Evolutionary conservation across 768 basidiomycete species (phyloP).

Genomic region (Hericium rajendrae): DNA sequence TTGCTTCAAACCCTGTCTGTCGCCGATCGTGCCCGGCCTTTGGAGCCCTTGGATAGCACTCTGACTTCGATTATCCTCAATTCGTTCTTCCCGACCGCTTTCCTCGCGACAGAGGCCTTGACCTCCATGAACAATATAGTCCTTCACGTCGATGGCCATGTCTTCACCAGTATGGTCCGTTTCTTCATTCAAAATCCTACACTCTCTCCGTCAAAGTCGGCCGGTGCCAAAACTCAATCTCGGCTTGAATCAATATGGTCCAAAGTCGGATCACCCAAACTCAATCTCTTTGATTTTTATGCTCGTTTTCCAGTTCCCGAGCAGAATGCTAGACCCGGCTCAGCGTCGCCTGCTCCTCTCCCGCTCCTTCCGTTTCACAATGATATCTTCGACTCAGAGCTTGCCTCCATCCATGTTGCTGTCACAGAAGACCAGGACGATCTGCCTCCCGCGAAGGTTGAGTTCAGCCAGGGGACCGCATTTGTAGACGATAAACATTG

Average conservation of each 20-base stretch:
- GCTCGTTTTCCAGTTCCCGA: no score
- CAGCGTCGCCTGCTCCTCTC: slow-evolving; percentile 1
- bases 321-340: slow-evolving; percentile 17
- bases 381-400: slow-evolving; percentile 31
- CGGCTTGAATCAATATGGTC: slow-evolving; percentile 3
- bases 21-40: slow-evolving; percentile 11
- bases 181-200: slow-evolving; percentile 18
- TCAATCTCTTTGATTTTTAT: no score
- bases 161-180: slow-evolving; percentile 38
- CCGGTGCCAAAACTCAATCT: no score
- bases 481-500: slow-evolving; percentile 50
- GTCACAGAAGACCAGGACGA: slow-evolving; percentile 14
- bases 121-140: slow-evolving; percentile 15
- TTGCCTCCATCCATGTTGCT: slow-evolving; percentile 25
- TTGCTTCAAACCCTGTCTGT: slow-evolving; percentile 12
- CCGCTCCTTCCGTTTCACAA: slow-evolving; percentile 30
- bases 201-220: no score
- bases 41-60: slow-evolving; percentile 17
- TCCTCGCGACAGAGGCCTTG: slow-evolving; percentile 21
- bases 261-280: background rate
- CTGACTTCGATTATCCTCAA: slow-evolving; percentile 25
- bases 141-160: slow-evolving; percentile 44
- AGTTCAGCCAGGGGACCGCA: slow-evolving; percentile 29
- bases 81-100: slow-evolving; percentile 32
- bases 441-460: slow-evolving; percentile 17